Conservation (phyloP, 257 asterid genomes). For the Lantana camara region DNA sequence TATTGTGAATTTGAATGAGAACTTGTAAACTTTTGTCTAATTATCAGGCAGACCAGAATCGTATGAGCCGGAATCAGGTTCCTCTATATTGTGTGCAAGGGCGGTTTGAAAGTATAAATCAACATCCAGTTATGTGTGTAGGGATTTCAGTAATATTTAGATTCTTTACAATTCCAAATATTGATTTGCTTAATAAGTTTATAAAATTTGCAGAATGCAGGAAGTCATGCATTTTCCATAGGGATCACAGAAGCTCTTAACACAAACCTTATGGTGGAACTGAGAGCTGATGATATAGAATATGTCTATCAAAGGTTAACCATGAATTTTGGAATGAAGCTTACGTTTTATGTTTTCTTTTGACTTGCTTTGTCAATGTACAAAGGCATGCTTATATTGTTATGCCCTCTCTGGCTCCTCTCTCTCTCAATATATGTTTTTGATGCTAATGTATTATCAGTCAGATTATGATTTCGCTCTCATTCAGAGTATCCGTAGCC, state of each 20-base stretch:
- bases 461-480: background rate
- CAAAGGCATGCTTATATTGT: background rate
- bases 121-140: conserved; percentile 92
- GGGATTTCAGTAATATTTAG: conserved; percentile 24
- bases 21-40: background rate
- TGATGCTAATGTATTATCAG: background rate
- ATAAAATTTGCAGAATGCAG: conserved; percentile 67
- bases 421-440: background rate
- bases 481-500: background rate
- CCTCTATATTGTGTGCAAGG: conserved; percentile 91
- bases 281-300: conserved; percentile 94
- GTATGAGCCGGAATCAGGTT: conserved; percentile 82
- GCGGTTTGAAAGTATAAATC: conserved; percentile 94
- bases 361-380: background rate
- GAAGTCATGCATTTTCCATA: conserved; percentile 81
- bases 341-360: conserved; percentile 10
- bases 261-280: conserved; percentile 83
- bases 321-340: background rate
- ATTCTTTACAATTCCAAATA: conserved; percentile 17
- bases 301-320: conserved; percentile 84
- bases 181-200: conserved; percentile 28
- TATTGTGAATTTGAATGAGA: conserved; percentile 1
- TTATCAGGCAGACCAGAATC: conserved; percentile 88
- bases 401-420: background rate
- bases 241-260: conserved; percentile 94